phyloP scores from a whole-genome alignment of 768 basidiomycete species.

The Tylopilus rubrobrunneus region DNA sequence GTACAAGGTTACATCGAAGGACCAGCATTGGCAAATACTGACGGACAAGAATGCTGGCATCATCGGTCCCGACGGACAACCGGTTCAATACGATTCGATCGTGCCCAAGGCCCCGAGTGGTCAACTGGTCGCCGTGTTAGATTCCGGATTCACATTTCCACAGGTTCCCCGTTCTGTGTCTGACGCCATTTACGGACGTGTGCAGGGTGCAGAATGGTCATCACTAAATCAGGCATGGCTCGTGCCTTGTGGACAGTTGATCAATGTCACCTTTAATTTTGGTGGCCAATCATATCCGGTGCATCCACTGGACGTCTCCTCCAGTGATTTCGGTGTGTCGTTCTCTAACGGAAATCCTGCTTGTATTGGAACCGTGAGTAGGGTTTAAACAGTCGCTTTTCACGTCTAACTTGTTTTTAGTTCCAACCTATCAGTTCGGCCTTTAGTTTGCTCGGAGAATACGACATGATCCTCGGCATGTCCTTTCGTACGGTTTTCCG shows the following conservation, averaged over 20 bases:
- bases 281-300: slow-evolving; percentile 66
- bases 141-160: slow-evolving; percentile 68
- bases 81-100: slow-evolving; percentile 58
- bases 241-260: slow-evolving; percentile 67
- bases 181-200: slow-evolving; percentile 78
- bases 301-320: slow-evolving; percentile 69
- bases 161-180: slow-evolving; percentile 73
- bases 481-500: slow-evolving; percentile 53
- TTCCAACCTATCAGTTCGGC: slow-evolving; percentile 84
- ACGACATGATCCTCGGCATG: slow-evolving; percentile 84
- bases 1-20: slow-evolving; percentile 51
- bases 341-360: slow-evolving; percentile 46
- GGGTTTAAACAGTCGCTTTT: neutral
- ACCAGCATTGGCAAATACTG: slow-evolving; percentile 80
- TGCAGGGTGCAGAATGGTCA: slow-evolving; percentile 68
- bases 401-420: slow-evolving; percentile 31
- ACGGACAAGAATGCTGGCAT: slow-evolving; percentile 64
- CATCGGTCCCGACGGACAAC: slow-evolving; percentile 71
- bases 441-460: slow-evolving; percentile 72
- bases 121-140: slow-evolving; percentile 68
- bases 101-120: slow-evolving; percentile 63
- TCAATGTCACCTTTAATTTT: slow-evolving; percentile 70
- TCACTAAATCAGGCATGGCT: slow-evolving; percentile 56
- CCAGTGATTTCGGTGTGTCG: slow-evolving; percentile 48
- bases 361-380: slow-evolving; percentile 66